These are phyloP conservation scores for Aspergillus diversus DNA, from an alignment of 495 filamentous ascomycete species.

Conservation along the genomic window DNA sequence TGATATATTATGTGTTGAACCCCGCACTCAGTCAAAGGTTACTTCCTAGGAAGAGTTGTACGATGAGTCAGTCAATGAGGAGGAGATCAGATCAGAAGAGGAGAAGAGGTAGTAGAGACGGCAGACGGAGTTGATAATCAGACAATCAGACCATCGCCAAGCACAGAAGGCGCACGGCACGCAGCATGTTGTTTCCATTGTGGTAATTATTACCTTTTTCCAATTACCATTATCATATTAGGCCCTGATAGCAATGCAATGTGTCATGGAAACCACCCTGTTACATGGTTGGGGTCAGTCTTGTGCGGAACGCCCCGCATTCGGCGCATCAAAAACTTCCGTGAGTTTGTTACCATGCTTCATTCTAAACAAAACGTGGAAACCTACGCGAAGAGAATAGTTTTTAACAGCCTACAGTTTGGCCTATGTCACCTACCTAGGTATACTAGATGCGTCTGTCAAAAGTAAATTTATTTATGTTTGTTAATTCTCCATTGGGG, in stretches of 20 bases:
- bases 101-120: not conserved
- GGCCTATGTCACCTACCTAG: too few species aligned
- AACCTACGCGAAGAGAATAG: not conserved
- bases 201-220: not conserved
- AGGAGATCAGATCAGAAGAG: not conserved
- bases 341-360: not conserved
- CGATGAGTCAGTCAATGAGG: not conserved
- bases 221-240: slow-evolving; percentile 1
- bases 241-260: not conserved
- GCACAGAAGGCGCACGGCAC: not conserved
- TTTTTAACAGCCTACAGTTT: too few species aligned
- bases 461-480: too few species aligned
- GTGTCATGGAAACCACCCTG: slow-evolving; percentile 1
- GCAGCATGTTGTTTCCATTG: too few species aligned
- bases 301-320: not conserved
- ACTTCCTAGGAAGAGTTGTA: not conserved
- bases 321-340: not conserved
- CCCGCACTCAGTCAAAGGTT: not conserved
- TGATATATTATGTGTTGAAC: slow-evolving; percentile 5
- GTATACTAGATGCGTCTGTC: too few species aligned
- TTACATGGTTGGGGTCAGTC: not conserved
- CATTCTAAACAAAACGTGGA: not conserved
- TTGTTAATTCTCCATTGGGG: too few species aligned
- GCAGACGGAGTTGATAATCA: not conserved
- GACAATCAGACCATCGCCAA: slow-evolving; percentile 1